Base-by-base conservation (phyloP, 2,329 filamentous ascomycete genomes). In the Geosmithia flava region DNA sequence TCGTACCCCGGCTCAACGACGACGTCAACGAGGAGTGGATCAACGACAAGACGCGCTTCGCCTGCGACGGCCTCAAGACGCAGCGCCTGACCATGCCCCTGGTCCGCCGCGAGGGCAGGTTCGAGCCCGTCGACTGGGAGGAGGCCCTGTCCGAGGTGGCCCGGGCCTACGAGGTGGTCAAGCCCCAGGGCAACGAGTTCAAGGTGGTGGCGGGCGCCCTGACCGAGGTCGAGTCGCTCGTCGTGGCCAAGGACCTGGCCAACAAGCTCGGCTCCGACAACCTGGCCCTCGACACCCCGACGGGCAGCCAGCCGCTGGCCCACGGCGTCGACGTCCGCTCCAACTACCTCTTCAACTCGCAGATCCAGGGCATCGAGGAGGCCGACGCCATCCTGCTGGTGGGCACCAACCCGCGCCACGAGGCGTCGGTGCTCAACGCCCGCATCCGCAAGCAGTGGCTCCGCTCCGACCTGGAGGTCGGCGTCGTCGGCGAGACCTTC, bases 21-120 rank as follows among this genome's bases (percentile, higher is more conserved):
- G 90, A 97, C 59, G 81, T 98, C 59, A 98, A 98, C 67, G 93
- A 98, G 72, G 93, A 98, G 68, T 98, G 93, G 93, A 97, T 98
- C 66, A 93, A 97, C 68, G 93, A 98, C 74, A 98, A 97, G 77
- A 83, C 88, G 41, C 82, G 93, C 54, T 98, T 97, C 65, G 91
- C 93, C 42, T 95, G 90, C 64, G 93, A 98, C 64, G 93, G 93
- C 46, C 76, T 98, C 55, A 95, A 90, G 78, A 97, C 91, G 44
- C 93, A 98, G 69, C 81, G 93, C 62, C 75, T 98, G 49, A 97
- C 93, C 37, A 93, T 91, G 55, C 93, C 93, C 42, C 71, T 98
- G 53, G 82, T 96, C 59, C 86, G 90, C 56, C 82, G 84, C 50
- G 85, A 94, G 51, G 85, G 90, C 60, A 88, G 91, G 64, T 97